phyloP scores from a whole-genome alignment of 208 protist genomes.

The Giardia duodenalis region DNA sequence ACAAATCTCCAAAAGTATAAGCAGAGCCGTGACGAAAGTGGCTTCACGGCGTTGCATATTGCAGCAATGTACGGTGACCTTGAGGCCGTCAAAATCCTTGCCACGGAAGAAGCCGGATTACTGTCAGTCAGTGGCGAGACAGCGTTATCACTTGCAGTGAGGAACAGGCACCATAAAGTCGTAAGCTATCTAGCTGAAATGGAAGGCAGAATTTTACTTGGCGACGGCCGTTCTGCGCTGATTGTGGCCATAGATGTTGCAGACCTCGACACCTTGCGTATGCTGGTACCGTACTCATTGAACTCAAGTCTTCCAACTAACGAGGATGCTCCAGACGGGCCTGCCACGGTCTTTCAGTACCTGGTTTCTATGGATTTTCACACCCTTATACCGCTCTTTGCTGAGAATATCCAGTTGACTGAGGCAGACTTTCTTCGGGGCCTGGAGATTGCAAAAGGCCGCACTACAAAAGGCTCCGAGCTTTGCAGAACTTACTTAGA shows the following conservation, averaged over 20 bases:
- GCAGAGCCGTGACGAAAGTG: not conserved
- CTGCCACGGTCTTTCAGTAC: not conserved
- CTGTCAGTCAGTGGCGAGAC: not conserved
- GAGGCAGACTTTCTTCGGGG: not conserved
- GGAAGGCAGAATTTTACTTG: not conserved
- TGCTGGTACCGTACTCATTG: not conserved
- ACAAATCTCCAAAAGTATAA: not conserved
- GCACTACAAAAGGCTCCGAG: too few species aligned
- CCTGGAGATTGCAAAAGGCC: not conserved
- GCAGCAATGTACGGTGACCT: not conserved
- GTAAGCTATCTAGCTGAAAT: not conserved
- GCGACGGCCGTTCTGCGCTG: not conserved
- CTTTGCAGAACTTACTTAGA: not conserved
- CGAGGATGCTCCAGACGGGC: not conserved
- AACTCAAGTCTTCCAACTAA: not conserved
- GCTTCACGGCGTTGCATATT: not conserved
- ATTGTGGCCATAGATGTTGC: not conserved
- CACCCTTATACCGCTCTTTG: not conserved
- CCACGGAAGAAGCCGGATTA: not conserved
- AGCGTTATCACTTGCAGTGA: not conserved
- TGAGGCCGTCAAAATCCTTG: not conserved
- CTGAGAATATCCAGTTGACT: not conserved
- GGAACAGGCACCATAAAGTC: not conserved
- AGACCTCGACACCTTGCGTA: not conserved
- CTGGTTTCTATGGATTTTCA: not conserved